phyloP scores from a whole-genome alignment of 2,329 filamentous ascomycete species.

The Basipetospora sp. region DNA sequence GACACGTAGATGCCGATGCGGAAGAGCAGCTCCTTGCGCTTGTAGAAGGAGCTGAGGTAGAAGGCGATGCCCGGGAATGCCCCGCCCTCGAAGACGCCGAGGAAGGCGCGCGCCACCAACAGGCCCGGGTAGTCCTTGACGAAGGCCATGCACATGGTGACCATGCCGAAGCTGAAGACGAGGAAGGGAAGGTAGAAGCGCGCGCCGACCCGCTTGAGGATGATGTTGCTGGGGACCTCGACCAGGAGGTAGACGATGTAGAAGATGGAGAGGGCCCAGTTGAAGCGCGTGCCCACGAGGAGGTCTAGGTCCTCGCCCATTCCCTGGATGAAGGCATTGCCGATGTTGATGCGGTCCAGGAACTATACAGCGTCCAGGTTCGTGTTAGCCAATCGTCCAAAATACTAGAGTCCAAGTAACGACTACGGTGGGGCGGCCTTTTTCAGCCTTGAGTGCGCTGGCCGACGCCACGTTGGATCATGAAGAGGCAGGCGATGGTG shows the following conservation, averaged over 20 bases:
- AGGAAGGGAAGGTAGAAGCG: slow-evolving; percentile 38
- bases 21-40: slow-evolving; percentile 38
- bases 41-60: slow-evolving; percentile 42
- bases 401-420: too few species aligned
- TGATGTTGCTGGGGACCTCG: slow-evolving; percentile 40
- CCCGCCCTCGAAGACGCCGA: slow-evolving; percentile 42
- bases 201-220: slow-evolving; percentile 38
- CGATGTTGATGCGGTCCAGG: slow-evolving; percentile 57
- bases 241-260: slow-evolving; percentile 42
- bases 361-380: slow-evolving; percentile 17
- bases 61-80: slow-evolving; percentile 44
- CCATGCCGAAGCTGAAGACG: slow-evolving; percentile 39
- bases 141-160: slow-evolving; percentile 40
- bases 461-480: too few species aligned
- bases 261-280: slow-evolving; percentile 43
- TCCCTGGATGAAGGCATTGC: slow-evolving; percentile 42
- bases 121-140: slow-evolving; percentile 32
- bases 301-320: slow-evolving; percentile 31
- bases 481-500: too few species aligned
- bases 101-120: slow-evolving; percentile 30
- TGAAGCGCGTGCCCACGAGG: slow-evolving; percentile 31
- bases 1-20: slow-evolving; percentile 42
- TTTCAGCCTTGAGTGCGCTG: too few species aligned
- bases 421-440: too few species aligned
- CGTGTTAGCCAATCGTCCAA: too few species aligned